Base-by-base conservation (phyloP, 164 flowering plant genomes). In the Chloranthus sessilifolius region DNA sequence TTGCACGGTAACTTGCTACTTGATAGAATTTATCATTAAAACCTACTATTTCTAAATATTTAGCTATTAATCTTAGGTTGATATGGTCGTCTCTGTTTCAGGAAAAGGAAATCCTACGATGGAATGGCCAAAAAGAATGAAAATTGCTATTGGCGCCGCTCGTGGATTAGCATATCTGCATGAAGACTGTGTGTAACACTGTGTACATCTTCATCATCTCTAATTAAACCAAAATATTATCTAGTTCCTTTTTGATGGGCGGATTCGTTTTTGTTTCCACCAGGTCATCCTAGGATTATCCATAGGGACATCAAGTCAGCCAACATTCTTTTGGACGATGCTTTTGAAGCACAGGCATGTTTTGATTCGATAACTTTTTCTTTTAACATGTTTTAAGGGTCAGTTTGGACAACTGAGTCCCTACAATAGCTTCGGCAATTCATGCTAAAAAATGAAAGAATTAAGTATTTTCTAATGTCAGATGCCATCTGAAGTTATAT, bases 221-320 rank as follows among this genome's bases (percentile, higher is more conserved):
- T 49, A 24, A 14, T 14, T 3, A 12, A 29, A 46, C 21, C 7
- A 4, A 19, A 21, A 3, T 29, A 6, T 26, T 24, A 35, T 44
- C 5, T 23, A 17, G 21, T 12, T 46, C 4, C 3, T 20, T 3
- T 6, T 27, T 19, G 3, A n/a, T n/a, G n/a, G n/a, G n/a, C n/a
- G n/a, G 4, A 14, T 25, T 39, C 30, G 36, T 11, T 30, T 46
- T 40, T 2, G 50, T 42, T 57, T 29, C 6, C 40, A 86, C 6
- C 40, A 86, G 95, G 95, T 53, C 82, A 83, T 68, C 95, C 95
- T 45, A 81, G 70, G 38, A 83, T 86, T 49, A 86, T 86, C 53
- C 95, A 82, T 45, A 63, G 90, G 63, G 95, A 85, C 63, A 82
- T 85, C 40, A 85, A 86, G 67, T 75, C 95, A 7, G 80, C 88